Percentiles rank a stretch among this genome's conserved stretches.
phyloP scores from a whole-genome alignment of 2,329 filamentous ascomycete species.

The Stagonosporopsis rhizophila region DNA sequence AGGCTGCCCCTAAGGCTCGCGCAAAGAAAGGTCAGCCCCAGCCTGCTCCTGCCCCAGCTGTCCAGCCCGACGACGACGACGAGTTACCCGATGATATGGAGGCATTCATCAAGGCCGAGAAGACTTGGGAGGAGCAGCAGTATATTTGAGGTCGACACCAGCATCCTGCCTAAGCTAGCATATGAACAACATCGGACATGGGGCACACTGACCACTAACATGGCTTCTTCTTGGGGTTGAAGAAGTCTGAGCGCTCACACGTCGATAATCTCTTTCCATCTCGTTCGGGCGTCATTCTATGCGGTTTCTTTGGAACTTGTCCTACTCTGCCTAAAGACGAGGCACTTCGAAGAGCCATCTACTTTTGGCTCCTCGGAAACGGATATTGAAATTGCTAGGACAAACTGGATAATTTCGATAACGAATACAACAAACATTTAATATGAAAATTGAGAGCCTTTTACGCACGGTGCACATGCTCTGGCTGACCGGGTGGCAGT shows the following conservation, averaged over 20 bases:
- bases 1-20: constrained; percentile 24
- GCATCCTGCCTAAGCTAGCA: not conserved
- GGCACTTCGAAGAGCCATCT: not conserved
- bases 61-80: constrained; percentile 9
- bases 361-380: not conserved
- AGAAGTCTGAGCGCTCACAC: not conserved
- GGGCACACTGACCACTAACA: not conserved
- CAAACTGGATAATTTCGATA: not conserved
- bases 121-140: constrained; percentile 7
- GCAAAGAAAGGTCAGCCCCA: constrained; percentile 20
- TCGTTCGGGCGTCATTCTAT: not conserved
- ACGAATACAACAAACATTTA: not conserved
- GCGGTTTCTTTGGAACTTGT: not conserved
- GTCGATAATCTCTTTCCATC: not conserved
- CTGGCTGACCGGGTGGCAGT: not conserved
- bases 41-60: not conserved
- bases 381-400: not conserved
- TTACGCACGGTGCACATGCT: not conserved
- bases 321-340: not conserved
- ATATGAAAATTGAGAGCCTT: not conserved
- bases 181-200: not conserved
- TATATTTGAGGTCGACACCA: not conserved
- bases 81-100: constrained; percentile 19
- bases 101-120: constrained; percentile 21
- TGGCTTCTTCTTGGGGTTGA: not conserved